phyloP scores from a whole-genome alignment of 345 rosid genomes.

The Eutrema yunnanense region DNA sequence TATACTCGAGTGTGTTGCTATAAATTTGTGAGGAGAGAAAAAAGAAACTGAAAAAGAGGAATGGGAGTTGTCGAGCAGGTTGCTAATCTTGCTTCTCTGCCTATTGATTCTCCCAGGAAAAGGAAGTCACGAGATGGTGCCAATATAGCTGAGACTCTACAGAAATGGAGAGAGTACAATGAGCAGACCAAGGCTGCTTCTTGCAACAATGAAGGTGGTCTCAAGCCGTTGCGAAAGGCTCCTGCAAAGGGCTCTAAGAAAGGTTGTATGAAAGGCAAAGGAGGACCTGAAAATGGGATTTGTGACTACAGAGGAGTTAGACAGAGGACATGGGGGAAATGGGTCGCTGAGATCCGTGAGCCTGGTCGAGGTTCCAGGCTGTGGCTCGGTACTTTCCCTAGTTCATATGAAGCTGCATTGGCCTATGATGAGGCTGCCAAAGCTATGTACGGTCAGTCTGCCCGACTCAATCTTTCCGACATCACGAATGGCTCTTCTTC shows the following conservation, averaged over 20 bases:
- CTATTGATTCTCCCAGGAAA: conserved; percentile 38
- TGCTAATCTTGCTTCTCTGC: conserved; percentile 13
- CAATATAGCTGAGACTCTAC: conserved; percentile 48
- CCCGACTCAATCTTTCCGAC: conserved; percentile 53
- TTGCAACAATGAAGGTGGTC: conserved; percentile 1
- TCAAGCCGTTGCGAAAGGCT: conserved; percentile 31
- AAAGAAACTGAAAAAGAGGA: not conserved
- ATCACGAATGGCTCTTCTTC: conserved; percentile 7
- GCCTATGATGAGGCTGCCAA: conserved; percentile 84
- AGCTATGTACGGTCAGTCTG: conserved; percentile 58
- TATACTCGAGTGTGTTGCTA: not conserved
- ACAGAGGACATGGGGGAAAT: conserved; percentile 91
- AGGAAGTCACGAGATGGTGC: conserved; percentile 41
- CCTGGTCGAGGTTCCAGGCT: conserved; percentile 57
- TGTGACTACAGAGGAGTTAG: conserved; percentile 73
- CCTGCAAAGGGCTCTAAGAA: conserved; percentile 72
- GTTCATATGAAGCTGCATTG: conserved; percentile 64
- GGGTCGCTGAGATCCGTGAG: conserved; percentile 92
- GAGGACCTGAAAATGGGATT: conserved; percentile 69
- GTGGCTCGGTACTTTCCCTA: conserved; percentile 84
- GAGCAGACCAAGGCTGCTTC: conserved; percentile 25
- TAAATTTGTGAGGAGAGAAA: not conserved
- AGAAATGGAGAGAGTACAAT: conserved; percentile 61
- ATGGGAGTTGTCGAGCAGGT: conserved; percentile 29
- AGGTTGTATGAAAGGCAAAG: conserved; percentile 94